Conservation (phyloP, 305 asterid species). For the Ilex paraguariensis region DNA sequence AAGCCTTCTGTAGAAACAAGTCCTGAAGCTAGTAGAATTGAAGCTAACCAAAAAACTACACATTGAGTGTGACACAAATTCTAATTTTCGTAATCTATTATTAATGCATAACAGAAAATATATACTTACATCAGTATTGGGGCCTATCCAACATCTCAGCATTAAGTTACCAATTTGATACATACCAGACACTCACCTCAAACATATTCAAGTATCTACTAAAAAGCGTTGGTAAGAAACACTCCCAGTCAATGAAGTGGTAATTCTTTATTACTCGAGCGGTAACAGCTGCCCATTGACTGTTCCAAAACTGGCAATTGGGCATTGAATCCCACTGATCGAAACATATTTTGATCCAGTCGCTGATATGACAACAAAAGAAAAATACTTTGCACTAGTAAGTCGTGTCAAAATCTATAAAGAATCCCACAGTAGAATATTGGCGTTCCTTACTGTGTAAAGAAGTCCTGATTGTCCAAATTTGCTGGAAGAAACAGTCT, state of each 20-base stretch:
- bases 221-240: slow-evolving; percentile 64
- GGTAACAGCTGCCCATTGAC: slow-evolving; percentile 94
- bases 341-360: slow-evolving; percentile 61
- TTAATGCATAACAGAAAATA: too few relatives aligned
- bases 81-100: too few relatives aligned
- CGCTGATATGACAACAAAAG: slow-evolving; percentile 44
- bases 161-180: background rate
- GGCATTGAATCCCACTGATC: slow-evolving; percentile 84
- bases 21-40: too few relatives aligned
- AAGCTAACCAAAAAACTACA: too few relatives aligned
- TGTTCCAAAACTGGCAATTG: slow-evolving; percentile 93
- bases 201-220: slow-evolving; percentile 84
- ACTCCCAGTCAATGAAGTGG: slow-evolving; percentile 70
- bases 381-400: slow-evolving; percentile 3
- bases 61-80: too few relatives aligned
- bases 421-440: slow-evolving; percentile 8
- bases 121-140: too few relatives aligned
- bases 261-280: slow-evolving; percentile 92
- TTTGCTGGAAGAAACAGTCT: slow-evolving; percentile 91
- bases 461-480: slow-evolving; percentile 76
- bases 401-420: slow-evolving; percentile 15
- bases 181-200: slow-evolving; percentile 57
- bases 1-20: too few relatives aligned
- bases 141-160: background rate
- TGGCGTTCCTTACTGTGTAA: slow-evolving; percentile 53